Conservation (phyloP, 441 rosid species). For the Erodium trifolium region DNA sequence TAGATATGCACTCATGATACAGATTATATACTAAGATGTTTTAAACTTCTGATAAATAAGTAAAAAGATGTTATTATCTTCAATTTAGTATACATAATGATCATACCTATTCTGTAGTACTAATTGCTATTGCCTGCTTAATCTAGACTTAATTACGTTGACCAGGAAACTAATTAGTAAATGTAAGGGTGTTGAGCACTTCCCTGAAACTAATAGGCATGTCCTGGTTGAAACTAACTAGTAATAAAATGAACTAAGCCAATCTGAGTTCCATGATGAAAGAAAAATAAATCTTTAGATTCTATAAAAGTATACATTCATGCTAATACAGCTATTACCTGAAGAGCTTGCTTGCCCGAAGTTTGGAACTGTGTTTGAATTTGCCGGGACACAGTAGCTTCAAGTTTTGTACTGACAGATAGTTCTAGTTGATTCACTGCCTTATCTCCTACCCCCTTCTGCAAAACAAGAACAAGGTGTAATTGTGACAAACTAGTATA, state of each 20-base stretch:
- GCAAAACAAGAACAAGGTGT: constrained; percentile 22
- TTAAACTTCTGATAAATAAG: background rate
- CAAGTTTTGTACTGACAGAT: constrained; percentile 53
- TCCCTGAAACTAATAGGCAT: background rate
- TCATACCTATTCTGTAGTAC: background rate
- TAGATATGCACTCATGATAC: background rate
- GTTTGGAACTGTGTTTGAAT: constrained; percentile 73
- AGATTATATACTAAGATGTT: background rate
- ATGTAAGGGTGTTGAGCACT: background rate
- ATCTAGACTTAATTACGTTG: background rate
- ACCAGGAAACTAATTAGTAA: background rate
- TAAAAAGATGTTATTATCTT: too few species aligned
- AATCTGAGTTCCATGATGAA: background rate
- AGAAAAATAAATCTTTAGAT: background rate
- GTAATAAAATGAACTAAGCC: background rate
- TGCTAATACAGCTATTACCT: constrained; percentile 29
- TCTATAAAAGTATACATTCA: background rate
- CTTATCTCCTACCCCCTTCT: constrained; percentile 74
- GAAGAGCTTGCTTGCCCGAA: constrained; percentile 74
- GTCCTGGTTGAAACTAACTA: constrained; percentile 1
- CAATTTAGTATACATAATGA: too few species aligned
- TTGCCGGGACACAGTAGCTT: constrained; percentile 58
- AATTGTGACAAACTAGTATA: constrained; percentile 1
- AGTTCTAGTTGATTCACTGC: constrained; percentile 21
- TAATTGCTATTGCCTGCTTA: background rate